Base-by-base conservation (phyloP, 129 eudicot genomes). In the Pseudognaphalium luteoalbum region DNA sequence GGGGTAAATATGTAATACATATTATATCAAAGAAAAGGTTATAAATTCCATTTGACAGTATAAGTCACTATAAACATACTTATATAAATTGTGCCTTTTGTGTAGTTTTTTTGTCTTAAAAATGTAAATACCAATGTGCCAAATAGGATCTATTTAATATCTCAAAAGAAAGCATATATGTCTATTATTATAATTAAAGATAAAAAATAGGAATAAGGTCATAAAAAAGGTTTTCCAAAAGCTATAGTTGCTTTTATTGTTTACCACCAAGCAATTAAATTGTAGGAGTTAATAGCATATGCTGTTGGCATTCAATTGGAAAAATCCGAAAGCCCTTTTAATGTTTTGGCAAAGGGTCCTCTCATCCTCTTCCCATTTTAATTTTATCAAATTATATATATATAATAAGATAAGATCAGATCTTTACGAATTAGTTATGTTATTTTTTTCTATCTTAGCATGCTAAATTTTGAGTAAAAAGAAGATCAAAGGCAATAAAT, bases 241-340 rank as follows among this genome's bases (percentile, higher is more conserved):
- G 72, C 69, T 80, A 37, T 72, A 71, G 68, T 79, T 80, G 83
- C 74, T 80, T 66, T 60, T 54, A 56, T 73, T 73, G 70, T 73
- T 61, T 57, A 80, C 59, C 51, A 54, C 69, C 79, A 80, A 66
- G 54, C 74, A 73, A 73, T 72, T 73, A 66, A 73, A 80, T 80
- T 73, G 39, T 15, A n/a, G 83, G 74, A 73, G 69, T 80, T 73
- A 80, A 80, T 37, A 66, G 79, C 79, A 73, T 39, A 80, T 73
- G 80, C 33, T 66, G 67, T 76, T 76, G 79, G 83, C 88, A 81
- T 81, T 81, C 50, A 77, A 81, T 81, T 61, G 62, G 67, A 68
- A 72, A 70, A 52, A 44, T 64, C 82, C 73, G 72, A 64, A 54
- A 21, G 69, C 68, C 72, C 58, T 73, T 77, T 60, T 64, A 50